phyloP scores from a whole-genome alignment of 2,329 filamentous ascomycete genomes.

The Magnaporthiopsis poae region DNA sequence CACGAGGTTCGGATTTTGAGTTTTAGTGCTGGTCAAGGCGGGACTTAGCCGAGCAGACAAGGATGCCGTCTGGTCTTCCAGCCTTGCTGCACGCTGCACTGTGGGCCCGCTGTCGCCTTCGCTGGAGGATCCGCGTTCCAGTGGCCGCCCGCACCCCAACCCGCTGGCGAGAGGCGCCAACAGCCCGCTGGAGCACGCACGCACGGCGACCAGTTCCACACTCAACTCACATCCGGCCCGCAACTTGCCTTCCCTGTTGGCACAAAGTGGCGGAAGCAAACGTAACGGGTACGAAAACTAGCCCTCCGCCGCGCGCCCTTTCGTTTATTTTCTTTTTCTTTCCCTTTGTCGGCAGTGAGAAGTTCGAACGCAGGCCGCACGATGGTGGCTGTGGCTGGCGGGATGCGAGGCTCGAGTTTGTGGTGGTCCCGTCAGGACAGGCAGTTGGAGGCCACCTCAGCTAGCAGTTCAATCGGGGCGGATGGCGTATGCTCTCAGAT shows the following conservation, averaged over 20 bases:
- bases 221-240: background rate
- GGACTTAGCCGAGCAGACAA: constrained; percentile 18
- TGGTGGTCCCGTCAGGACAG: background rate
- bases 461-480: background rate
- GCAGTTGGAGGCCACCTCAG: background rate
- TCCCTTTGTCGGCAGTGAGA: background rate
- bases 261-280: background rate
- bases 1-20: constrained; percentile 20
- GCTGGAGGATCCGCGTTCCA: background rate
- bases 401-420: background rate
- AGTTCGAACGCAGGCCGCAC: background rate
- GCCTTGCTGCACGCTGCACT: background rate
- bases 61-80: constrained; percentile 11
- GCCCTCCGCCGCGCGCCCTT: no score
- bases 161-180: background rate
- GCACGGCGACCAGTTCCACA: background rate
- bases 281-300: background rate
- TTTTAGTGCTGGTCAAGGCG: constrained; percentile 18
- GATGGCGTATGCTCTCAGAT: background rate
- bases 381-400: background rate
- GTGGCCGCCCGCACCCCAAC: background rate
- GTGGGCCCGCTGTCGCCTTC: constrained; percentile 10
- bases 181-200: background rate
- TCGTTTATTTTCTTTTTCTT: background rate
- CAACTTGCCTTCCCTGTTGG: background rate